Evolutionary conservation across 345 rosid species (phyloP), one percentile per base, ranked within the genome.

Genomic region (Eutrema heterophyllum): DNA sequence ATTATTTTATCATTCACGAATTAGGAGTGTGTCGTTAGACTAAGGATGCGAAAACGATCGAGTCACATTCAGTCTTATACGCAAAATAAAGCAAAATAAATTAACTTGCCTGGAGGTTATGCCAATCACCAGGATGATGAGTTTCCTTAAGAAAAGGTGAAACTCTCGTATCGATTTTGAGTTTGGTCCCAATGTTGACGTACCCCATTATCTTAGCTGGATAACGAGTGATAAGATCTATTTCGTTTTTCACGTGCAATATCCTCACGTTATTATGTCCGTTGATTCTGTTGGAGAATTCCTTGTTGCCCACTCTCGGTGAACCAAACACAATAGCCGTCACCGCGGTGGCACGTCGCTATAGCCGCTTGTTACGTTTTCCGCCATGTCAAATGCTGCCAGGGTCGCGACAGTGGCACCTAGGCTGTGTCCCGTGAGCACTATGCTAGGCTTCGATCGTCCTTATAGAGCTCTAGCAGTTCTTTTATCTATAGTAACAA

Each of bases 101-200:
- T n/a, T 51, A 44, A 62, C 64, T 75, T 61, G 50, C 74, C 79
- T 75, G 74, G 0, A 75, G 80, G 72, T 90, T 90, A 70, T 93
- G 97, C 97, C 98, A 90, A 35, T 88, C 93, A 64, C 98, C 74
- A 6, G 92, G 87, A 33, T 86, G 84, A 82, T 62, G 84, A 21
- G 98, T 88, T 16, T 83, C 88, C 71, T 87, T 87, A 73, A 93
- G 82, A 72, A 45, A 54, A 14, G 88, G 84, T 6, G 97, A 87
- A 56, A 85, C 84, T 77, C 96, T 76, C 0, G 90, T 82, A 53
- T 90, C 96, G 38, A 93, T 93, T 68, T 74, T 84, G 24, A 90
- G 82, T 69, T 88, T 85, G 4, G 40, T 77, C 44, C 89, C 88
- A 0, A 78, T 67, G 41, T 80, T 29, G 16, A 24, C 83, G 41